These are phyloP conservation scores for Ochromonas danica DNA, from an alignment of 108 stramenopile genomes.

Conservation along the genomic window DNA sequence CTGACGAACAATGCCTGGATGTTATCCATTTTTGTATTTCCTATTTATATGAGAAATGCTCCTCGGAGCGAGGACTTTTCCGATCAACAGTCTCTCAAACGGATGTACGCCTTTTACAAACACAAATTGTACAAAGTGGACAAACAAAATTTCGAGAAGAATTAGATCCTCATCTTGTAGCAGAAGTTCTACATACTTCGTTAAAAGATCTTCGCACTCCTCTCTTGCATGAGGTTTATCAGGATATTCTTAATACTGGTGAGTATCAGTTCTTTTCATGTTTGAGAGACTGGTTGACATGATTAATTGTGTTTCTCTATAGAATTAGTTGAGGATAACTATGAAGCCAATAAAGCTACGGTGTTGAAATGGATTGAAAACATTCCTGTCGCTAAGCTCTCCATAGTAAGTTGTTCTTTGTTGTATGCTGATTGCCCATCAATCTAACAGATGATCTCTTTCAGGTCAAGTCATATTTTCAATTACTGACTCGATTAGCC, in stretches of 20 bases:
- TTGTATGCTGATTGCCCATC: not conserved
- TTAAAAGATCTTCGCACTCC: not conserved
- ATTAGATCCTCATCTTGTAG: constrained; percentile 21
- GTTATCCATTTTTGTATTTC: not conserved
- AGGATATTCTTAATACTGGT: constrained; percentile 32
- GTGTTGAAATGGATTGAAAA: not conserved
- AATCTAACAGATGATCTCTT: not conserved
- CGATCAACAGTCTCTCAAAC: constrained; percentile 4
- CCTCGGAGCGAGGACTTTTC: constrained; percentile 9
- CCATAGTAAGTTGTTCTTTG: constrained; percentile 10
- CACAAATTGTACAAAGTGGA: constrained; percentile 11
- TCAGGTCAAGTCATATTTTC: not conserved
- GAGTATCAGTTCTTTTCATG: not conserved
- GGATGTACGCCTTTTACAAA: constrained; percentile 4
- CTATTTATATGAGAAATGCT: constrained; percentile 12
- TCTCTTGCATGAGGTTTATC: constrained; percentile 23
- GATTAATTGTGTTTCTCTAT: not conserved
- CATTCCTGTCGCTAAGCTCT: not conserved
- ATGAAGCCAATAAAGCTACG: not conserved
- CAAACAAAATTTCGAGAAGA: not conserved
- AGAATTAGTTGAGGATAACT: not conserved
- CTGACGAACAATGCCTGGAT: no score
- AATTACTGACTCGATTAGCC: not conserved
- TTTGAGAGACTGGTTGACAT: not conserved
- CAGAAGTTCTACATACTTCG: not conserved